Base-by-base conservation (phyloP, 139 green algal genomes). In the Dunaliella primolecta region DNA sequence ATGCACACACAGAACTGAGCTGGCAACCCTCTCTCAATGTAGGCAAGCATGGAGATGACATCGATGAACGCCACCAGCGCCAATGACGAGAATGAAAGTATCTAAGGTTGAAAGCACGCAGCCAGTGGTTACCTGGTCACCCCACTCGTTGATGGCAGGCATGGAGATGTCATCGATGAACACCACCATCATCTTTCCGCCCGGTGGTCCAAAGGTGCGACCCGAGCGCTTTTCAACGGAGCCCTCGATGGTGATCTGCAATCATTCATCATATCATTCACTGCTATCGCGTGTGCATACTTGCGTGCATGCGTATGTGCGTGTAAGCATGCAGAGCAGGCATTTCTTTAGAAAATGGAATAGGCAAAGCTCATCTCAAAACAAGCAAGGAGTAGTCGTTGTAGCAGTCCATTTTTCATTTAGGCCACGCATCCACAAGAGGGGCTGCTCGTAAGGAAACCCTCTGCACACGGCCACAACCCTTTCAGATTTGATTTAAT, bases 11-110 rank as follows among this genome's bases (percentile, higher is more conserved):
- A n/a, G n/a, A n/a, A n/a, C n/a, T n/a, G n/a, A n/a, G n/a, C n/a
- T n/a, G n/a, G n/a, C n/a, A n/a, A n/a, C n/a, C 95, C 95, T 96
- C 96, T 98, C 82, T 98, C 92, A 85, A 98, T 99, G 90, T 97
- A 91, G 46, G 86, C 85, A 23, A 96, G 96, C 96, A 98, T 98
- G 80, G 86, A 93, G 75, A 98, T 92, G 90, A 98, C 96, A 81
- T 99, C 96, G 1, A 99, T 86, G 80, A 98, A 98, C 36, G 98
- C 84, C 55, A 88, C 93, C 93, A 98, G n/a, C n/a, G n/a, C n/a
- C n/a, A n/a, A n/a, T n/a, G n/a, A n/a, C n/a, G n/a, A n/a, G n/a
- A n/a, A n/a, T n/a, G n/a, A n/a, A n/a, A n/a, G n/a, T n/a, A n/a
- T n/a, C n/a, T n/a, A n/a, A n/a, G n/a, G n/a, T n/a, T n/a, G n/a